Evolutionary conservation across 2,329 filamentous ascomycete genomes (phyloP).

Genomic region (Nemania sp.): DNA sequence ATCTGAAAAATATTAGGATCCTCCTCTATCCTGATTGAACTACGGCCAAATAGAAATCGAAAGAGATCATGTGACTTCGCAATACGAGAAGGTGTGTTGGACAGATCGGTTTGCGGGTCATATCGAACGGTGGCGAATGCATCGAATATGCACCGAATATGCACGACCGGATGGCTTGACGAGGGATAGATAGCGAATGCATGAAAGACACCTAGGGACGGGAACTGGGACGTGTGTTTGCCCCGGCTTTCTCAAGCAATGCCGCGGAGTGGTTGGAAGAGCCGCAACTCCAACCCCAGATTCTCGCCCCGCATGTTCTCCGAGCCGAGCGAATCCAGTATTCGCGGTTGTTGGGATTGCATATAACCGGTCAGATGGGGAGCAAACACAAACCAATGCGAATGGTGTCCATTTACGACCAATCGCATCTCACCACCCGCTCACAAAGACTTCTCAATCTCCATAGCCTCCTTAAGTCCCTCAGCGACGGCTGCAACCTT

Average conservation of each 20-base stretch:
- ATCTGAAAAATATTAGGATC: background rate
- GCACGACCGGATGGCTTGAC: background rate
- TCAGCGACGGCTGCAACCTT: conserved; percentile 56
- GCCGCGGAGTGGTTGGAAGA: conserved; percentile 16
- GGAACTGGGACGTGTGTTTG: background rate
- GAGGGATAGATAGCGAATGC: background rate
- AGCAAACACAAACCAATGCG: background rate
- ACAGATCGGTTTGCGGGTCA: conserved; percentile 1
- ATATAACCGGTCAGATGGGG: conserved; percentile 26
- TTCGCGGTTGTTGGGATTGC: conserved; percentile 22
- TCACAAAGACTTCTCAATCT: conserved; percentile 60
- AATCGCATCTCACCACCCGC: conserved; percentile 37
- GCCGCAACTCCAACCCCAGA: conserved; percentile 34
- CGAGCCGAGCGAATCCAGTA: conserved; percentile 34
- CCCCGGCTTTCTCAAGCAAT: background rate
- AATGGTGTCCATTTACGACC: conserved; percentile 1
- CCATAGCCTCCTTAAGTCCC: conserved; percentile 65
- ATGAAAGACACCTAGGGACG: background rate
- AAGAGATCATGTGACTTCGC: conserved; percentile 2
- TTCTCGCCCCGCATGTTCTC: conserved; percentile 32
- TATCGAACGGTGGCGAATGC: background rate
- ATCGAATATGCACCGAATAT: conserved; percentile 1
- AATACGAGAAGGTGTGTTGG: background rate
- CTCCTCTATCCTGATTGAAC: background rate
- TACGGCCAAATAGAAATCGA: background rate